Evolutionary conservation across 2,329 filamentous ascomycete genomes (phyloP).

Genomic region (Helicocarpus griseus): DNA sequence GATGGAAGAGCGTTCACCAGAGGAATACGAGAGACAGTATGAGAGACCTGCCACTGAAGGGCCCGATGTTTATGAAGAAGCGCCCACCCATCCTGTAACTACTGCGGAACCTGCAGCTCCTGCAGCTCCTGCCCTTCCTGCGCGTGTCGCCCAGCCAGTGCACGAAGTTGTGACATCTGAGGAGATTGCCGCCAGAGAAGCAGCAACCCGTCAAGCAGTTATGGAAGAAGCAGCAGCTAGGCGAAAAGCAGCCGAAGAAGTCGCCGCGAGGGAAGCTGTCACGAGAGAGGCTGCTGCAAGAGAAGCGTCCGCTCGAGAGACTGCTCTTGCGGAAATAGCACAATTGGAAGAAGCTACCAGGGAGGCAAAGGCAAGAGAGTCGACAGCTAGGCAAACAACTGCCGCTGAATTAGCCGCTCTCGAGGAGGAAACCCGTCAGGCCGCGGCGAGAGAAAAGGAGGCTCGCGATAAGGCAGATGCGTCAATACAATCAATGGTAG

Average conservation of each 20-base stretch:
- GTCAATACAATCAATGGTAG: background rate
- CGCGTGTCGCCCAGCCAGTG: background rate
- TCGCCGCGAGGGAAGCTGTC: constrained; percentile 5
- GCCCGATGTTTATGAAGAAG: background rate
- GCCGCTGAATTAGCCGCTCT: constrained; percentile 16
- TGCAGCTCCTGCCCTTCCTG: background rate
- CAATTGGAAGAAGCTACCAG: constrained; percentile 49
- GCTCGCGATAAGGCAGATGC: constrained; percentile 2
- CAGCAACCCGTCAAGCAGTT: constrained; percentile 11
- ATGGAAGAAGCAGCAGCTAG: constrained; percentile 7
- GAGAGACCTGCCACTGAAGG: background rate
- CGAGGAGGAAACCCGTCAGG: background rate
- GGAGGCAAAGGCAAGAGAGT: constrained; percentile 27
- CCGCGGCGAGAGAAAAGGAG: background rate
- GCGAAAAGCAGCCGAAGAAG: constrained; percentile 8
- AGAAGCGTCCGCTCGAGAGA: constrained; percentile 24
- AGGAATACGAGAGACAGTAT: background rate
- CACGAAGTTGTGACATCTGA: background rate
- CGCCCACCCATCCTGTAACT: background rate
- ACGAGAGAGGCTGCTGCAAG: constrained; percentile 18
- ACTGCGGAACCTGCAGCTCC: background rate
- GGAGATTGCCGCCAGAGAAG: constrained; percentile 12
- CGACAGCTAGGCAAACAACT: constrained; percentile 18
- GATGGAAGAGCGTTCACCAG: background rate
- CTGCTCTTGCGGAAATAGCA: constrained; percentile 22